Evolutionary conservation across 495 filamentous ascomycete genomes (phyloP).

Genomic region (Thozetella sp.): DNA sequence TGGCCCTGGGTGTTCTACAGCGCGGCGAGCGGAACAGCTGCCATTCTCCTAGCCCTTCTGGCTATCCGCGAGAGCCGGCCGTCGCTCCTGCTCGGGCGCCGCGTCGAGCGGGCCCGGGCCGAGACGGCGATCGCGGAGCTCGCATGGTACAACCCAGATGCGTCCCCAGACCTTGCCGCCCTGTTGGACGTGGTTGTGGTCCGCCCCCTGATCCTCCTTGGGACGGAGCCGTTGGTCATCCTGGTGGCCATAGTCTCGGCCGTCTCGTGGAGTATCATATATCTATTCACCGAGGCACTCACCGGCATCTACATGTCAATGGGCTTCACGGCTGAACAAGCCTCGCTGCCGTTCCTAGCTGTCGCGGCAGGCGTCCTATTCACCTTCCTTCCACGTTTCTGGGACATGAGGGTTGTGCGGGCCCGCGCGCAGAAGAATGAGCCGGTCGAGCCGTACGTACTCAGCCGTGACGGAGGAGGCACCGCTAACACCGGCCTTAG

Average conservation of each 20-base stretch:
- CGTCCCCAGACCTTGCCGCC: conserved; percentile 2
- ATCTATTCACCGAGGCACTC: conserved; percentile 55
- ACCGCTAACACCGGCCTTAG: no score
- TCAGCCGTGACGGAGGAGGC: conserved; percentile 23
- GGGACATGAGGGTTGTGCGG: conserved; percentile 31
- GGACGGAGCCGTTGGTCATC: conserved; percentile 39
- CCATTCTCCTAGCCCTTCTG: neutral
- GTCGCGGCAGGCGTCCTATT: conserved; percentile 42
- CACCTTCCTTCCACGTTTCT: conserved; percentile 42
- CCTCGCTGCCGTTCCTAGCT: conserved; percentile 48
- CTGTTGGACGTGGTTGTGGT: conserved; percentile 3
- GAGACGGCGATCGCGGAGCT: neutral
- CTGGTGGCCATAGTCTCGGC: conserved; percentile 22
- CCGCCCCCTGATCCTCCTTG: conserved; percentile 21
- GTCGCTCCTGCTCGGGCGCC: neutral
- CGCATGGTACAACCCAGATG: conserved; percentile 10
- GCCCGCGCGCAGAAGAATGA: conserved; percentile 4
- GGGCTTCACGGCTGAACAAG: conserved; percentile 32
- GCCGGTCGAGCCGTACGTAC: conserved; percentile 18
- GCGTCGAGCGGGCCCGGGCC: neutral
- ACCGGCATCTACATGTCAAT: conserved; percentile 44
- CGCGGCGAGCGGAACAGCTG: conserved; percentile 4
- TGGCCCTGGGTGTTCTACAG: conserved; percentile 7
- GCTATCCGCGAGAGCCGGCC: conserved; percentile 8
- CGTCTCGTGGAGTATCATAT: conserved; percentile 50